Evolutionary conservation across 2,329 filamentous ascomycete species (phyloP).

Genomic region (Colletotrichum sublineola): DNA sequence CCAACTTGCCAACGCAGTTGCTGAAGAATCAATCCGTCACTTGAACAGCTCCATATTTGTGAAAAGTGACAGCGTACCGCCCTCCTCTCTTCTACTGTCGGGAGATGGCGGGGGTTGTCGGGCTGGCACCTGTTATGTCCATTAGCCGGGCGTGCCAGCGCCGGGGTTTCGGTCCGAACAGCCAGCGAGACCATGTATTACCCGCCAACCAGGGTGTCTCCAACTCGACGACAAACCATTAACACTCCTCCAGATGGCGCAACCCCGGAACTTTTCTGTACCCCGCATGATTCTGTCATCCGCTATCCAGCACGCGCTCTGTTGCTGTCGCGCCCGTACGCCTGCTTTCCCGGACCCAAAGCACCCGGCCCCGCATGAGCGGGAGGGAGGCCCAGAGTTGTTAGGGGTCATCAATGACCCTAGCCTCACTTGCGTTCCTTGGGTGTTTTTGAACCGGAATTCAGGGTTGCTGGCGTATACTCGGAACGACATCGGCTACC

Average conservation of each 20-base stretch:
- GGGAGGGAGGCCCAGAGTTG: neutral
- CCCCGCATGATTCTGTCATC: conserved; percentile 37
- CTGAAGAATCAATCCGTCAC: conserved; percentile 8
- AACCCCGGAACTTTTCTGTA: conserved; percentile 39
- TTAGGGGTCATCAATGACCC: neutral
- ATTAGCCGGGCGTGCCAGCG: conserved; percentile 28
- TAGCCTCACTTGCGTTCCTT: neutral
- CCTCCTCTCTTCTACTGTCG: conserved; percentile 1
- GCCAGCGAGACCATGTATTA: conserved; percentile 36
- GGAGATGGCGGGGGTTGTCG: conserved; percentile 29
- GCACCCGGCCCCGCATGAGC: conserved; percentile 2
- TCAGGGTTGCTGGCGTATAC: neutral
- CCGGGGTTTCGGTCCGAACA: conserved; percentile 41
- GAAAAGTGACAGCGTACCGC: conserved; percentile 23
- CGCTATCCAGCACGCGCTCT: conserved; percentile 7
- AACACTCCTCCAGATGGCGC: conserved; percentile 22
- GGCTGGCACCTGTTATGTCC: conserved; percentile 29
- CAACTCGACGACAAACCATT: conserved; percentile 18
- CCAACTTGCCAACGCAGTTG: neutral
- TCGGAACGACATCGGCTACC: neutral
- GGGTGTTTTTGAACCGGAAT: neutral
- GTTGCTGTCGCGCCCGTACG: neutral
- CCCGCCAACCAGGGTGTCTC: conserved; percentile 40
- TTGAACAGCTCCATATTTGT: neutral
- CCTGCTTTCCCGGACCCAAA: conserved; percentile 17